Conservation (phyloP, 2,329 filamentous ascomycete species). For the Clonostachys solani region DNA sequence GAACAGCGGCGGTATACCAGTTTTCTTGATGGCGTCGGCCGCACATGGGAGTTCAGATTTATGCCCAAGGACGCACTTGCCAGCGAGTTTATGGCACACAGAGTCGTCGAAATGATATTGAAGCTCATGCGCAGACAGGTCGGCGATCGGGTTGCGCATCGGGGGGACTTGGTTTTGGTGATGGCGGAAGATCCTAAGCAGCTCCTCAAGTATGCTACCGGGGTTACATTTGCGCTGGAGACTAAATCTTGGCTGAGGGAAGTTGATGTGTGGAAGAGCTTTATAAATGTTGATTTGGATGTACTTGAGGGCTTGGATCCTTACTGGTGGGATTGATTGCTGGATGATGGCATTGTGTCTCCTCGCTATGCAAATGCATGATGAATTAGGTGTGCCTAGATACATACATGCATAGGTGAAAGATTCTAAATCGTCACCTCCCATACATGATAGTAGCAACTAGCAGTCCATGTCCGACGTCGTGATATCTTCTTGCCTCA, state of each 20-base stretch:
- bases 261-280: constrained; percentile 20
- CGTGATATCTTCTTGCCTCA: no score
- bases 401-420: no score
- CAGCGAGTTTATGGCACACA: constrained; percentile 15
- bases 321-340: constrained; percentile 12
- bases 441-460: no score
- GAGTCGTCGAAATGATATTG: constrained; percentile 4
- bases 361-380: no score
- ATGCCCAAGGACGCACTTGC: constrained; percentile 17
- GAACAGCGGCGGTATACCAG: constrained; percentile 8
- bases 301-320: constrained; percentile 11
- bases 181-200: constrained; percentile 14
- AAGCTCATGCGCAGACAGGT: constrained; percentile 9
- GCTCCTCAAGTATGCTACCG: constrained; percentile 12
- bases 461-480: no score
- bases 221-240: constrained; percentile 17
- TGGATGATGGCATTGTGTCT: no score
- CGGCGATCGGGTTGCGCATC: constrained; percentile 8
- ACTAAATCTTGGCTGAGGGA: constrained; percentile 20
- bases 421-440: no score
- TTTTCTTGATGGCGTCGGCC: constrained; percentile 16
- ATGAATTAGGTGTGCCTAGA: no score
- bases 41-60: constrained; percentile 18
- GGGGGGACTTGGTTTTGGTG: constrained; percentile 17
- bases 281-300: constrained; percentile 15